These are phyloP conservation scores for Mrakia hoshinonis DNA, from an alignment of 768 basidiomycete species.

Conservation along the genomic window DNA sequence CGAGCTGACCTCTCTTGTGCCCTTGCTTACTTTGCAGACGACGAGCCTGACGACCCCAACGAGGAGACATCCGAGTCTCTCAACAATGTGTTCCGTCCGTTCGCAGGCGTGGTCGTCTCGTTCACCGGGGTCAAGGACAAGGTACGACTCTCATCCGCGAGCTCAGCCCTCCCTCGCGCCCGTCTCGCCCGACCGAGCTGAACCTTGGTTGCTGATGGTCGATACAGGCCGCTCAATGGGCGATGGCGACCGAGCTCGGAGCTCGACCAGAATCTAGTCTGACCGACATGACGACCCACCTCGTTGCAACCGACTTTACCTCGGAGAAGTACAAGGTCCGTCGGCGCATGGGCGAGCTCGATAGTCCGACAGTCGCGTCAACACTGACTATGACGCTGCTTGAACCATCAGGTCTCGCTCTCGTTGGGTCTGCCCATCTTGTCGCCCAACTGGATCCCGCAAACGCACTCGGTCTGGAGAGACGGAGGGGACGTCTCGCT, in stretches of 20 bases:
- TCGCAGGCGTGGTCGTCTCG: slow-evolving; percentile 58
- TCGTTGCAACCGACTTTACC: slow-evolving; percentile 70
- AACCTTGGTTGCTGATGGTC: neutral
- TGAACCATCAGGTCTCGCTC: slow-evolving; percentile 59
- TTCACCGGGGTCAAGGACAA: slow-evolving; percentile 73
- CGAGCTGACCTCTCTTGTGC: neutral
- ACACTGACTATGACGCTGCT: neutral
- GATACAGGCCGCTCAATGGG: slow-evolving; percentile 59
- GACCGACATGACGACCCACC: slow-evolving; percentile 78
- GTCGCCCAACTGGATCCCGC: slow-evolving; percentile 64
- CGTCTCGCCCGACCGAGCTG: slow-evolving; percentile 17
- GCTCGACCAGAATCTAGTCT: slow-evolving; percentile 61
- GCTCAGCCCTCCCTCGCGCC: slow-evolving; percentile 17
- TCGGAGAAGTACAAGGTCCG: slow-evolving; percentile 73
- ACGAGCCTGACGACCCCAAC: neutral
- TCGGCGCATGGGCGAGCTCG: slow-evolving; percentile 21
- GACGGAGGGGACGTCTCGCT: slow-evolving; percentile 70
- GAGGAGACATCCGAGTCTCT: slow-evolving; percentile 9
- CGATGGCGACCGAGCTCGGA: slow-evolving; percentile 71
- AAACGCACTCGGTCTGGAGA: slow-evolving; percentile 64
- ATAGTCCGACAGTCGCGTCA: neutral
- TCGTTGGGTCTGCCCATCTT: slow-evolving; percentile 73
- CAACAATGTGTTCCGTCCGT: slow-evolving; percentile 35
- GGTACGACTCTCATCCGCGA: slow-evolving; percentile 44
- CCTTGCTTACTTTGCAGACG: neutral